Base-by-base conservation (phyloP, 2,329 filamentous ascomycete genomes). In the Endoconidiophora laricicola region DNA sequence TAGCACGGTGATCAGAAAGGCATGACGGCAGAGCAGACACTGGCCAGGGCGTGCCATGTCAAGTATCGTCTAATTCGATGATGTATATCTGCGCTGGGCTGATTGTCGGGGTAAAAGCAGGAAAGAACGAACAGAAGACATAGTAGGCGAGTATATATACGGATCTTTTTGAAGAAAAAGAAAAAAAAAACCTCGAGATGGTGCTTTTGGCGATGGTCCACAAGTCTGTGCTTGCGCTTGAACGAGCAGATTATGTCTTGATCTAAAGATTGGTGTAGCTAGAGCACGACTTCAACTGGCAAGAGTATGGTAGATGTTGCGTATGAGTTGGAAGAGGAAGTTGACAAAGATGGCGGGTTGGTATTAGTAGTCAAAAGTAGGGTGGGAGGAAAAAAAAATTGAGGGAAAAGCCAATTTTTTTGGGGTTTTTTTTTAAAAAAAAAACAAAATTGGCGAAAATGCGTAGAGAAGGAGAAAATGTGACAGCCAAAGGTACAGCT, bases 181-280 rank as follows among this genome's bases (percentile, higher is more conserved):
- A n/a, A 41, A 41, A 40, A 44, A 10, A 38, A 39, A 29, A n/a
- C 3, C 33, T 29, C 48, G 16, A 10, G 46, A 48, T 24, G n/a
- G 22, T 42, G n/a, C 22, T 36, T 37, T 26, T 33, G 22, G 48
- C 14, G 29, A 43, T 39, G 29, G 29, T 7, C 29, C 9, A 12
- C 29, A 68, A 60, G 41, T 66, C 67, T 55, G 68, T 68, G 23
- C 66, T 62, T 37, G 44, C n/a, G 14, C 5, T 20, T 46, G 12
- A 23, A 18, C 10, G 20, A 12, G 18, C 14, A 46, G 5, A 26
- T 36, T n/a, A 29, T 43, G 24, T 20, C 24, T 43, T 22, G 41
- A 14, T n/a, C 20, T 43, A 43, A 14, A 24, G 22, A 23, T 14
- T 10, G 7, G 4, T 4, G 41, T 43, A 43, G 41, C 20, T 7